phyloP scores from a whole-genome alignment of 345 rosid genomes.

The Cochlearia excelsa region DNA sequence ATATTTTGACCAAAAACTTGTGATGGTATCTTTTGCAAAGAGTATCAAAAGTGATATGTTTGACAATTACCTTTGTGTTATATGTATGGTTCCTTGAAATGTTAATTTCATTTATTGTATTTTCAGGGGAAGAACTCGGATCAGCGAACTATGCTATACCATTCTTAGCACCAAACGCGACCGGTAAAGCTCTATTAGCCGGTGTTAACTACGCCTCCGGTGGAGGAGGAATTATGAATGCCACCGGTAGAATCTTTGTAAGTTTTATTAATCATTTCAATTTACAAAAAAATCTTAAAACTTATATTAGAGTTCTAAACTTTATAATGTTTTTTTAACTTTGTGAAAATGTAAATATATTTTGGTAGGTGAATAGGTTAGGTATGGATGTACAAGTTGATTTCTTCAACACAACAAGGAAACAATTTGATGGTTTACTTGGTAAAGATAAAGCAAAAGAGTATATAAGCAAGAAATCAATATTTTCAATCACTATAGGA shows the following conservation, averaged over 20 bases:
- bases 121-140: constrained; percentile 46
- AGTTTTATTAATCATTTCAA: background rate
- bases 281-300: background rate
- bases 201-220: constrained; percentile 90
- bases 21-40: too few relatives aligned
- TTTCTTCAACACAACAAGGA: constrained; percentile 74
- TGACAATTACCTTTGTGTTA: too few relatives aligned
- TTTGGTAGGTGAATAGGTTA: constrained; percentile 73
- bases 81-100: background rate
- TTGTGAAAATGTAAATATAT: background rate
- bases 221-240: constrained; percentile 72
- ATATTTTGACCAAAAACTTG: too few relatives aligned
- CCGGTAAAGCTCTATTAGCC: constrained; percentile 42
- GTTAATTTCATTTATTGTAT: background rate
- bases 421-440: constrained; percentile 59
- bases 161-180: constrained; percentile 67
- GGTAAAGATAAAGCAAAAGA: constrained; percentile 76
- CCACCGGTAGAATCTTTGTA: constrained; percentile 70
- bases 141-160: constrained; percentile 50
- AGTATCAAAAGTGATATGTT: too few relatives aligned
- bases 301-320: background rate
- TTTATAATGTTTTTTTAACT: background rate
- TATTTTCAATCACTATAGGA: constrained; percentile 62
- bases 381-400: constrained; percentile 90
- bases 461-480: constrained; percentile 55